Percentiles rank a stretch among this genome's conserved stretches.
phyloP scores from a whole-genome alignment of 1,284 basidiomycete genomes.

The Trichosporon sp. region DNA sequence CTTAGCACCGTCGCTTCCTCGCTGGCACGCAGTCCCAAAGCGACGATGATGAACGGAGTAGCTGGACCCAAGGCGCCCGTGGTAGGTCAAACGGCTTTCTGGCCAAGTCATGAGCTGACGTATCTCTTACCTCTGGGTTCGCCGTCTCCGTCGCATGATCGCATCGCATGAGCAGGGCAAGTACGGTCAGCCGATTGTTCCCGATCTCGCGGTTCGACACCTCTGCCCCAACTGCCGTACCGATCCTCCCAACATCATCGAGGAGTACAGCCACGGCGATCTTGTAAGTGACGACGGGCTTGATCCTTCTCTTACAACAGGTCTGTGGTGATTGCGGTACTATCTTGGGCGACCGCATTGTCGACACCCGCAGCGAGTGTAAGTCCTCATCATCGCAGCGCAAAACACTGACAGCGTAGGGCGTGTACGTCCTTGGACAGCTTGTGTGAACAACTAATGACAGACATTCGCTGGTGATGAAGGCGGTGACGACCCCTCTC shows the following conservation, averaged over 20 bases:
- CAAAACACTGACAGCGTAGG: conserved; percentile 26
- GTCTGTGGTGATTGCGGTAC: conserved; percentile 89
- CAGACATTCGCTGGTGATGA: conserved; percentile 99
- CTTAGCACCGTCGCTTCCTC: not conserved
- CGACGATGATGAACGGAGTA: conserved; percentile 25
- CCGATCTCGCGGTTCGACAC: conserved; percentile 75
- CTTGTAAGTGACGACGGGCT: conserved; percentile 57
- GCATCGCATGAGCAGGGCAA: conserved; percentile 29
- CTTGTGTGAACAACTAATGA: conserved; percentile 10
- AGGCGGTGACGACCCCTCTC: conserved; percentile 92
- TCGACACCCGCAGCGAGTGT: conserved; percentile 97
- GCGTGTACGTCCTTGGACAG: conserved; percentile 62
- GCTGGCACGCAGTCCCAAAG: not conserved
- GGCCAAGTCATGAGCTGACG: not conserved
- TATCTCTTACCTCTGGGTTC: not conserved
- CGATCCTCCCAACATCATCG: conserved; percentile 87
- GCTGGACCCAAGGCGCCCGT: conserved; percentile 36
- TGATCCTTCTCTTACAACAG: conserved; percentile 17
- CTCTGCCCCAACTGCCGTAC: conserved; percentile 92
- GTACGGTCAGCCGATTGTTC: conserved; percentile 56
- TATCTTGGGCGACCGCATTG: conserved; percentile 90
- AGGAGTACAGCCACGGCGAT: conserved; percentile 97
- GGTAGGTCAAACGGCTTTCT: conserved; percentile 17
- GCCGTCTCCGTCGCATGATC: not conserved
- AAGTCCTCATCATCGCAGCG: conserved; percentile 25